Percentiles rank a stretch among this genome's conserved stretches.
These are phyloP conservation scores for Gardenia jasminoides DNA, from an alignment of 257 asterid species.

Conservation along the genomic window DNA sequence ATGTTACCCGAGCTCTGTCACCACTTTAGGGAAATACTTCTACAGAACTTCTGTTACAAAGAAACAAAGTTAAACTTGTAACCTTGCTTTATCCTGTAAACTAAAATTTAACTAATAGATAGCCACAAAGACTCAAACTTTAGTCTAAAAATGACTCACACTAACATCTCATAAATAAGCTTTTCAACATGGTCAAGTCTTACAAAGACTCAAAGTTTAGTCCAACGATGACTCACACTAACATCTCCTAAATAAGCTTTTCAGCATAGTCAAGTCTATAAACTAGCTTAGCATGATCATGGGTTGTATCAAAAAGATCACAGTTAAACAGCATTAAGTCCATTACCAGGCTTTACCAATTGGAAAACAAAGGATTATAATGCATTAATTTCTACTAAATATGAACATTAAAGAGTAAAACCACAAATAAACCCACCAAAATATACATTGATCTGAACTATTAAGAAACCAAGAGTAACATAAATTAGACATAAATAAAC, in stretches of 20 bases:
- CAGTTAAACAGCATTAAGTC: not conserved
- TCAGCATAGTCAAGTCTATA: not conserved
- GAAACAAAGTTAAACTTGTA: not conserved
- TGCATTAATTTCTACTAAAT: not conserved
- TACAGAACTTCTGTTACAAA: not conserved
- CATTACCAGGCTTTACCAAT: not conserved
- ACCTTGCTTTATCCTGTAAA: not conserved
- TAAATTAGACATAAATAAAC: not conserved
- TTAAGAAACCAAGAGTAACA: not conserved
- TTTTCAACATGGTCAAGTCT: not conserved
- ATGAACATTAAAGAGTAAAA: not conserved
- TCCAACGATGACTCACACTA: not conserved
- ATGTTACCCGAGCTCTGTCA: too few species aligned
- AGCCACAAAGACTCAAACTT: not conserved
- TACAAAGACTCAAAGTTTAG: not conserved
- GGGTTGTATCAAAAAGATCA: not conserved
- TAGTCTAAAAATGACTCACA: not conserved
- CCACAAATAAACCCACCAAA: not conserved
- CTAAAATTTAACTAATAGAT: not conserved
- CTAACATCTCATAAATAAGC: not conserved
- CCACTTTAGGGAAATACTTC: not conserved
- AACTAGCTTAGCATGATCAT: not conserved
- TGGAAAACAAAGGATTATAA: not conserved
- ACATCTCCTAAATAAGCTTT: not conserved
- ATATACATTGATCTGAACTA: not conserved